Percentiles rank a stretch among this genome's conserved stretches.
Evolutionary conservation across 176 grass and related monocot species (phyloP).

Genomic region (Tillandsia fasciculata): DNA sequence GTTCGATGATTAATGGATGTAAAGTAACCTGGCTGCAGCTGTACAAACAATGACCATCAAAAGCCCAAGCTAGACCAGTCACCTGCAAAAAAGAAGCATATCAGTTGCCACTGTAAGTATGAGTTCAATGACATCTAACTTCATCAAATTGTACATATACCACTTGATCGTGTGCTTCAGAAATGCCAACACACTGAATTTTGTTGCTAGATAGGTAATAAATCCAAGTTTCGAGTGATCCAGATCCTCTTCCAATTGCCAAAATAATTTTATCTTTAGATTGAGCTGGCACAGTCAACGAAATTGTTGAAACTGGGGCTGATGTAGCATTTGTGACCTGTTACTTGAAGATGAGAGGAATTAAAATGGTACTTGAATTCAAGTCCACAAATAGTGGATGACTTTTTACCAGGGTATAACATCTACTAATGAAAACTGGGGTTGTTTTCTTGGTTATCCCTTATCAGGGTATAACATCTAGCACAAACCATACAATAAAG

Average conservation of each 20-base stretch:
- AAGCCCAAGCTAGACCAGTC: constrained; percentile 76
- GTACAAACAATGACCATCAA: constrained; percentile 69
- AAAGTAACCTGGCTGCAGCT: constrained; percentile 78
- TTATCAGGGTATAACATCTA: too few species aligned
- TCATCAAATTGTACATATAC: constrained; percentile 43
- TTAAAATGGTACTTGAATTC: constrained; percentile 17
- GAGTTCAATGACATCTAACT: constrained; percentile 1
- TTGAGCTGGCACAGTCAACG: constrained; percentile 30
- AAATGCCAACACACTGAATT: constrained; percentile 38
- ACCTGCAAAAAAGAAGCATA: constrained; percentile 48
- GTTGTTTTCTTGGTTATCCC: too few species aligned
- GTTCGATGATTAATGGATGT: background rate
- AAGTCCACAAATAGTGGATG: background rate
- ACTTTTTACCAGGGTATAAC: background rate
- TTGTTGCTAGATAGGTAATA: constrained; percentile 42
- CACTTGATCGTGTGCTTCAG: constrained; percentile 73
- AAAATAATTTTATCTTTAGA: constrained; percentile 44
- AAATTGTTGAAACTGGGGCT: constrained; percentile 53
- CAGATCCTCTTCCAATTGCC: constrained; percentile 70
- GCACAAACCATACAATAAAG: too few species aligned
- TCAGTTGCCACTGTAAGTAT: constrained; percentile 1
- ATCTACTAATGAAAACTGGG: background rate
- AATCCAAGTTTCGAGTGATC: constrained; percentile 58
- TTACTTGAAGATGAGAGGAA: constrained; percentile 10
- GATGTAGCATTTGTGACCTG: constrained; percentile 30